Evolutionary conservation across 306 rosid species (phyloP).

Genomic region (Sesbania bispinosa): DNA sequence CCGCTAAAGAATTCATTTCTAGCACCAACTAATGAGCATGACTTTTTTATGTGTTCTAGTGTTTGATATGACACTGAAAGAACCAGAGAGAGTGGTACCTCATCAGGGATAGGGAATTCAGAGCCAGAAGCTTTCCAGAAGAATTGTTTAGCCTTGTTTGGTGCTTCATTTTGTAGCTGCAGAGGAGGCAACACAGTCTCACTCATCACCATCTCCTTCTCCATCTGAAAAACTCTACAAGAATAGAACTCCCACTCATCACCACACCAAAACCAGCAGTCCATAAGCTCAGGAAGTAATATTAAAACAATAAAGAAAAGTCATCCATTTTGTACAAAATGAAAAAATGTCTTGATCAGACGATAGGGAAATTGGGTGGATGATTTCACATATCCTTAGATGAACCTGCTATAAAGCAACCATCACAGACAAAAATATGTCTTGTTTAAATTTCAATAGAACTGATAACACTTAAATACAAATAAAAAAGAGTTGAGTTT

Average conservation of each 20-base stretch:
- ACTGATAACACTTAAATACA: slow-evolving; percentile 10
- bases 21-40: too few relatives aligned
- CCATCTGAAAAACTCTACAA: too few relatives aligned
- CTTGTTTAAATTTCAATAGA: slow-evolving; percentile 22
- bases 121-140: slow-evolving; percentile 54
- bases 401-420: slow-evolving; percentile 11
- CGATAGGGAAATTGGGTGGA: slow-evolving; percentile 13
- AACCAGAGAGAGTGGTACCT: slow-evolving; percentile 26
- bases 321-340: slow-evolving; percentile 26
- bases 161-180: slow-evolving; percentile 17
- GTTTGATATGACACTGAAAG: too few relatives aligned
- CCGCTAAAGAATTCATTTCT: too few relatives aligned
- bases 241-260: too few relatives aligned
- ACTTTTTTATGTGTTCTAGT: too few relatives aligned
- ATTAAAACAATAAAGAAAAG: slow-evolving; percentile 18
- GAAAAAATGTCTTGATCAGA: slow-evolving; percentile 23
- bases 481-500: slow-evolving; percentile 19
- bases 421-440: background rate
- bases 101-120: slow-evolving; percentile 37
- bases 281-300: too few relatives aligned
- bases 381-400: slow-evolving; percentile 8
- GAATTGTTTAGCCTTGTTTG: slow-evolving; percentile 12
- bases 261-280: too few relatives aligned
- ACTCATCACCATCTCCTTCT: too few relatives aligned
- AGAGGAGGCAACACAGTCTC: slow-evolving; percentile 60